These are phyloP conservation scores for Jamesozyma gamospora DNA, from an alignment of 805 yeast species.

Conservation along the genomic window DNA sequence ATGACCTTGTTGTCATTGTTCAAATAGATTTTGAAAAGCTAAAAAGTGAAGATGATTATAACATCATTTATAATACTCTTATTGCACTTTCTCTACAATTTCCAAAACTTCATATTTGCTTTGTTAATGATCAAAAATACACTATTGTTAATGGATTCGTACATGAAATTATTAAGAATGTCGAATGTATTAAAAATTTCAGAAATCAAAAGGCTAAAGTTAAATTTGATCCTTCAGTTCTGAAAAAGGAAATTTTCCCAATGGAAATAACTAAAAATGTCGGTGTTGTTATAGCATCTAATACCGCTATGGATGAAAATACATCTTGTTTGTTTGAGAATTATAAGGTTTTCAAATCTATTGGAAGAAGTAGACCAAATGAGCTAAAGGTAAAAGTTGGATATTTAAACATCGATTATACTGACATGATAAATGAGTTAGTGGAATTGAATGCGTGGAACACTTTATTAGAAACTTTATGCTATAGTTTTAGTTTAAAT, in stretches of 20 bases:
- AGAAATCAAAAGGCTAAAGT: neutral
- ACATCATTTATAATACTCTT: conserved; percentile 16
- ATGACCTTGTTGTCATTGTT: conserved; percentile 18
- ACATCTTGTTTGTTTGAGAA: conserved; percentile 20
- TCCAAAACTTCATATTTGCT: conserved; percentile 11
- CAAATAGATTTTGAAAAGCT: conserved; percentile 20
- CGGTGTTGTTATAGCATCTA: conserved; percentile 21
- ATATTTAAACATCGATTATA: conserved; percentile 24
- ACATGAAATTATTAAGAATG: neutral
- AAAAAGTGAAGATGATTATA: conserved; percentile 3
- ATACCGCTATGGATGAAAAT: conserved; percentile 16
- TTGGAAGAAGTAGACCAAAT: conserved; percentile 16
- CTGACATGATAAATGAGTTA: conserved; percentile 22
- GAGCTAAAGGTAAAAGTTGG: conserved; percentile 28
- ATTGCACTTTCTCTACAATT: conserved; percentile 17
- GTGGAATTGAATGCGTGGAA: conserved; percentile 25
- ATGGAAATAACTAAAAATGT: conserved; percentile 3
- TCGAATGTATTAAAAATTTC: neutral
- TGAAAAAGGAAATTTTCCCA: conserved; percentile 10
- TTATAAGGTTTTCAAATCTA: conserved; percentile 12
- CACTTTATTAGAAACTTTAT: conserved; percentile 22
- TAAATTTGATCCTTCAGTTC: conserved; percentile 13
- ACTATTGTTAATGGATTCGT: conserved; percentile 7
- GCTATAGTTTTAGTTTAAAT: conserved; percentile 21
- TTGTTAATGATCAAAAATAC: conserved; percentile 15